phyloP scores from a whole-genome alignment of 116 monocot genomes.

The Cymodocea nodosa region DNA sequence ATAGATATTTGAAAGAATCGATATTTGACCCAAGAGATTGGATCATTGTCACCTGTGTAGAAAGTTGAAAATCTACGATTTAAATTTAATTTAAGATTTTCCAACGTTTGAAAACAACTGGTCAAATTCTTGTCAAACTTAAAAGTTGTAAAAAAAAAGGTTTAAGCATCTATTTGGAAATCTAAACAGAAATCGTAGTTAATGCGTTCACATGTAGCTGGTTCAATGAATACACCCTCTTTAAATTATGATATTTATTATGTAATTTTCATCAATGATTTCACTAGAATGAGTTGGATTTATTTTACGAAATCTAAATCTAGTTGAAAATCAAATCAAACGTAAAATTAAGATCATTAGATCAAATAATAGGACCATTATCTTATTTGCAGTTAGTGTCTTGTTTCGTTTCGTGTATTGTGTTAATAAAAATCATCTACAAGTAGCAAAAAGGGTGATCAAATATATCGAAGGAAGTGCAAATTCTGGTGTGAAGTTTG shows the following conservation, averaged over 20 bases:
- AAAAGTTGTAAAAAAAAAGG: background rate
- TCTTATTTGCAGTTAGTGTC: too few relatives aligned
- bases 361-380: too few relatives aligned
- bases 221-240: background rate
- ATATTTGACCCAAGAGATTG: background rate
- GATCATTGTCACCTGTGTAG: background rate
- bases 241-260: slow-evolving; percentile 12
- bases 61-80: too few relatives aligned
- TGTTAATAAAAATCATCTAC: too few relatives aligned
- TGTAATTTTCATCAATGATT: slow-evolving; percentile 14
- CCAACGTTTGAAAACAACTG: background rate
- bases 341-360: too few relatives aligned
- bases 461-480: too few relatives aligned
- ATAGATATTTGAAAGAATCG: too few relatives aligned
- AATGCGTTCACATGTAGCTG: background rate
- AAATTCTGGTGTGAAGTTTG: too few relatives aligned
- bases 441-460: too few relatives aligned
- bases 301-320: slow-evolving; percentile 13
- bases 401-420: too few relatives aligned
- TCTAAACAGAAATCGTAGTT: background rate
- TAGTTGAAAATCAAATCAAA: too few relatives aligned
- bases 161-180: background rate
- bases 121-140: background rate
- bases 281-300: slow-evolving; percentile 14
- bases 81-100: background rate